Evolutionary conservation across 1,139 yeast species (phyloP).

Genomic region (Meyerozyma elateridarum): DNA sequence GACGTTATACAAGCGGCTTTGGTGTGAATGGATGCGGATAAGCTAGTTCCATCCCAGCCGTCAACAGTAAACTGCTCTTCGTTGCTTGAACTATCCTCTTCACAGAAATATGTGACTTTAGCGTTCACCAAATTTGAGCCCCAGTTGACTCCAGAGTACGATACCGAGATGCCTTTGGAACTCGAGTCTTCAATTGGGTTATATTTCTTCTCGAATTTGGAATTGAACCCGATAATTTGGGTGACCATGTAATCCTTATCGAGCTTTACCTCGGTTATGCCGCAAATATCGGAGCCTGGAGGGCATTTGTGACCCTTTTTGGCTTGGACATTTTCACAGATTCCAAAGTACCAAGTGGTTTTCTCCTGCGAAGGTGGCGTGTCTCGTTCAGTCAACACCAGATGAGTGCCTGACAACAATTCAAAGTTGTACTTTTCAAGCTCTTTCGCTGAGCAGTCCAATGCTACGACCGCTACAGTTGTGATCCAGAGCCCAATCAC

Average conservation of each 20-base stretch:
- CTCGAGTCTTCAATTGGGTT: conserved; percentile 13
- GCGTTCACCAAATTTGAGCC: conserved; percentile 57
- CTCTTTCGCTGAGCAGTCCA: conserved; percentile 43
- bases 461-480: conserved; percentile 11
- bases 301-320: conserved; percentile 50
- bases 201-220: conserved; percentile 33
- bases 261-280: conserved; percentile 48
- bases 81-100: conserved; percentile 28
- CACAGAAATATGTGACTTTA: conserved; percentile 49
- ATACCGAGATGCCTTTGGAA: conserved; percentile 40
- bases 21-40: conserved; percentile 25
- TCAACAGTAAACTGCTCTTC: conserved; percentile 23
- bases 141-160: conserved; percentile 62
- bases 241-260: conserved; percentile 43
- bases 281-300: conserved; percentile 65
- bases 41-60: conserved; percentile 28
- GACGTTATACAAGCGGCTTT: conserved; percentile 38
- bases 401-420: conserved; percentile 45
- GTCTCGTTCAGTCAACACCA: conserved; percentile 31
- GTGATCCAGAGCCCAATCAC: conserved; percentile 10
- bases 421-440: conserved; percentile 40
- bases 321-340: conserved; percentile 52
- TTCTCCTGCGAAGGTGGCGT: conserved; percentile 79
- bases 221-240: conserved; percentile 49
- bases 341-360: conserved; percentile 63